Evolutionary conservation across 345 rosid genomes (phyloP).

Genomic region (Theobroma cacao): DNA sequence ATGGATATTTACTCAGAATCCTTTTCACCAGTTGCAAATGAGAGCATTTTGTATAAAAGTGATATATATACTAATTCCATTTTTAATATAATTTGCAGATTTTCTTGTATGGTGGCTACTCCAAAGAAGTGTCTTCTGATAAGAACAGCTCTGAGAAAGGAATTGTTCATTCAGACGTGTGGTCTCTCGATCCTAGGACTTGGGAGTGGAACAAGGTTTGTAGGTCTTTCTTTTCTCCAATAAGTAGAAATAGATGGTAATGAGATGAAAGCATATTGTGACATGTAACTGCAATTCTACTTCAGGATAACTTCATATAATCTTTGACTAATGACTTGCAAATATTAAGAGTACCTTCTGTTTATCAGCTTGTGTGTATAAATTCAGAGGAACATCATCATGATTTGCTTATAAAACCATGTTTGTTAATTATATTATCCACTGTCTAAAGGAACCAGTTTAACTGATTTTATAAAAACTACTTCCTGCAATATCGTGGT

Average conservation of each 20-base stretch:
- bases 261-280: slow-evolving; percentile 11
- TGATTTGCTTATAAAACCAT: neutral
- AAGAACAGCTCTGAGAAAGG: slow-evolving; percentile 84
- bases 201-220: slow-evolving; percentile 99
- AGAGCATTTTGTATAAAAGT: neutral
- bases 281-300: neutral
- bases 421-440: neutral
- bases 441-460: neutral
- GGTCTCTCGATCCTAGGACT: slow-evolving; percentile 96
- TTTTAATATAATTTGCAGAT: slow-evolving; percentile 42
- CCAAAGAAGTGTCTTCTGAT: slow-evolving; percentile 85
- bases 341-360: neutral
- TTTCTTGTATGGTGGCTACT: slow-evolving; percentile 89
- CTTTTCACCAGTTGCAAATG: neutral
- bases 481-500: neutral
- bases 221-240: slow-evolving; percentile 6
- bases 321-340: neutral
- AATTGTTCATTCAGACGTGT: slow-evolving; percentile 84
- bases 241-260: neutral
- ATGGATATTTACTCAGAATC: neutral
- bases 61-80: neutral
- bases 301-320: neutral
- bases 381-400: neutral
- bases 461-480: neutral
- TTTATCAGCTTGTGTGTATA: neutral